A percentile compares a stretch with the other conserved stretches of the same genome.
Conservation (phyloP, 202 grass and related monocot genomes). For the Hordeum pubiflorum region DNA sequence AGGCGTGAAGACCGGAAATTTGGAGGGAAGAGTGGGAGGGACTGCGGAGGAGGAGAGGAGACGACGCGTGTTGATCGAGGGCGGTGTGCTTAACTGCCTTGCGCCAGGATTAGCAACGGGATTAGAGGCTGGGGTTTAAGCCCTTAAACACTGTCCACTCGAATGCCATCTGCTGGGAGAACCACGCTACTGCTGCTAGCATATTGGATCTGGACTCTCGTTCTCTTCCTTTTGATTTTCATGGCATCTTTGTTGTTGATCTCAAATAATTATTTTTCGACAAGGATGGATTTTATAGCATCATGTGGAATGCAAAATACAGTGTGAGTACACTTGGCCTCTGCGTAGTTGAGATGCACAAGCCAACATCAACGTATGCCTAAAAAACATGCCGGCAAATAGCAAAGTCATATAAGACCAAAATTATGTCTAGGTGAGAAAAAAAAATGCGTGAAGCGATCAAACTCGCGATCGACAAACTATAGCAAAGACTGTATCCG, state of each 20-base stretch:
- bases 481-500: too few species aligned
- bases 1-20: constrained; percentile 23
- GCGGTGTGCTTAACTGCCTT: constrained; percentile 14
- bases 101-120: constrained; percentile 37
- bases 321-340: too few species aligned
- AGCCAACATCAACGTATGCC: too few species aligned
- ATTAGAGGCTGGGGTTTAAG: constrained; percentile 35
- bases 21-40: constrained; percentile 26
- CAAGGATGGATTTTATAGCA: too few species aligned
- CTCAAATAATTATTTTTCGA: background rate
- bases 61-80: constrained; percentile 19
- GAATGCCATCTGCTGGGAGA: background rate
- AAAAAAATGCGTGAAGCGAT: too few species aligned
- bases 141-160: background rate
- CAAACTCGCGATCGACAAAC: too few species aligned
- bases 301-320: too few species aligned
- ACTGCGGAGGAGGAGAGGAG: background rate
- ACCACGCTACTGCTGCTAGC: background rate
- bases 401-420: too few species aligned
- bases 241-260: background rate
- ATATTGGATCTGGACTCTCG: background rate
- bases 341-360: too few species aligned
- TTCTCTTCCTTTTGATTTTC: background rate
- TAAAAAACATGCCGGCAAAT: too few species aligned
- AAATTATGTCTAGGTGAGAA: too few species aligned